These are phyloP conservation scores for Fusarium udum DNA, from an alignment of 2,329 filamentous ascomycete genomes.

Conservation along the genomic window DNA sequence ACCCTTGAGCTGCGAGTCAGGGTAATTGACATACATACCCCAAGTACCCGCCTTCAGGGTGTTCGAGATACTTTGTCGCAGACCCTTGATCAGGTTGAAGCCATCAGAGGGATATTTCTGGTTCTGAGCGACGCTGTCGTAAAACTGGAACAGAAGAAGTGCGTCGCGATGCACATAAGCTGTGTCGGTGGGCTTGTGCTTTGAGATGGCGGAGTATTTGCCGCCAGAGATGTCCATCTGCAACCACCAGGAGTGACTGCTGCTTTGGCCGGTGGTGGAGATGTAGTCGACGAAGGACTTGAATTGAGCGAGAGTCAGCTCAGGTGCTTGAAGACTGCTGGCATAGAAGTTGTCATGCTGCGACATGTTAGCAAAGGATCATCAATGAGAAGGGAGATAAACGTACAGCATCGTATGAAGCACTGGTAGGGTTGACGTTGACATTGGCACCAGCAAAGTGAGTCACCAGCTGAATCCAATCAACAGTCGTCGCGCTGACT, in stretches of 20 bases:
- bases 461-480: constrained; percentile 42
- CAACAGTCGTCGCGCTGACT: constrained; percentile 21
- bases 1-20: constrained; percentile 50
- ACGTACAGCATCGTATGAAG: constrained; percentile 40
- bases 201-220: constrained; percentile 50
- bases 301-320: constrained; percentile 35
- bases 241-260: constrained; percentile 39
- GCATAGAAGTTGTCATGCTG: constrained; percentile 48
- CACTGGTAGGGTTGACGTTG: constrained; percentile 37
- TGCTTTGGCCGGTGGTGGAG: constrained; percentile 27
- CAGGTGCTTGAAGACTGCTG: constrained; percentile 42
- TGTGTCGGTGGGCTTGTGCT: constrained; percentile 42
- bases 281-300: constrained; percentile 41
- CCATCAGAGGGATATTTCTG: constrained; percentile 48
- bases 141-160: constrained; percentile 62
- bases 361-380: not conserved
- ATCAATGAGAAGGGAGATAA: rapidly evolving
- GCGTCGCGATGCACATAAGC: constrained; percentile 55
- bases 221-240: constrained; percentile 49
- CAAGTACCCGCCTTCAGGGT: constrained; percentile 42
- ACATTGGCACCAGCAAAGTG: constrained; percentile 34
- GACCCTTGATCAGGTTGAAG: constrained; percentile 47
- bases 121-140: constrained; percentile 49
- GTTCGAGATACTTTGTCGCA: constrained; percentile 47
- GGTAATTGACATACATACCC: constrained; percentile 56